Base-by-base conservation (phyloP, 257 asterid species). In the Leonotis leonurus region DNA sequence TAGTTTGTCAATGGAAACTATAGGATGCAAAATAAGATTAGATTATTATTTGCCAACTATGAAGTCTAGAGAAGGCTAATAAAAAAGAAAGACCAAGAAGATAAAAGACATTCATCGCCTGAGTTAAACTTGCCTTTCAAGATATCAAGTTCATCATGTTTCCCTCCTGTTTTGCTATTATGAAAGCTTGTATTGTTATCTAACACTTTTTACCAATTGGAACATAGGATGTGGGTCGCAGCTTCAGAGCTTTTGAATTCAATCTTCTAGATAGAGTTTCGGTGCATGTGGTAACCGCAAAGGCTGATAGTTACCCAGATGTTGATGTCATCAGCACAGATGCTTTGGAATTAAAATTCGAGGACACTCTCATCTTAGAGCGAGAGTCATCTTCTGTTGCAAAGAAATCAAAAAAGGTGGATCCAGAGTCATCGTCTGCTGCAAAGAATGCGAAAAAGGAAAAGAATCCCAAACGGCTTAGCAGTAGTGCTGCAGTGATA, bases 401-500 rank as follows among this genome's bases (percentile, higher is more conserved):
- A 60, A 80, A 45, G 60, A 25, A 56, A 27, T 50, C 71, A 51
- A 65, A 18, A 24, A 64, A 69, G 69, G 89, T 70, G 0, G 30
- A 2, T 21, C n/a, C 63, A 5, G 5, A 36, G 49, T 45, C 73
- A 26, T 50, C 65, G n/a, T 37, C 51, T 36, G 27, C 27, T 5
- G 55, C 51, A 66, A 79, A 41, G 49, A 26, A 62, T 20, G 45
- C 66, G 20, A 65, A 18, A 17, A 70, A 62, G 66, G 89, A 67
- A 54, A 78, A 55, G 45, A 75, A 81, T 53, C 72, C 82, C 45
- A 72, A 70, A 60, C 72, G 43, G 65, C 74, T 67, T 41, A 73
- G 55, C 76, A 77, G 58, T 32, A 72, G 61, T 25, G 75, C 77
- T 4, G 64, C 87, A 2, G 58, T 33, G 60, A 64, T 62, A 51